Base-by-base conservation (phyloP, 108 stramenopile genomes). In the Ochromonas danica region DNA sequence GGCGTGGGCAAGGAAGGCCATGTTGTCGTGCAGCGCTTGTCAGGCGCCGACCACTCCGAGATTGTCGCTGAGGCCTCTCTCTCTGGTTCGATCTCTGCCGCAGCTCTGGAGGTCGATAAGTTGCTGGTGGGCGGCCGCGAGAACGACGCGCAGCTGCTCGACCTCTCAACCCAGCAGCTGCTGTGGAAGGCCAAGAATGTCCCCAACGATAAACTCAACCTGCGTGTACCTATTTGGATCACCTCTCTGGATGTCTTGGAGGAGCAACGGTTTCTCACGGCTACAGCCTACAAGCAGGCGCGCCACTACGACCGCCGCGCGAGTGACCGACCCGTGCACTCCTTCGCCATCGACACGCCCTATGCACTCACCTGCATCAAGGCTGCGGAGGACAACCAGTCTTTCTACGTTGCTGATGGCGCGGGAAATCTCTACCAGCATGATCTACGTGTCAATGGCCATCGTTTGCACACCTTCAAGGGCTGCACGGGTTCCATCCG, bases 131-230 rank as follows among this genome's bases (percentile, higher is more conserved):
- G 45, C 6, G 84, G 84, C 1, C 71, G 28, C 39, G 79, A 83
- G 30, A 85, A 85, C 41, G 84, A 85, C 77, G 40, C 83, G n/a
- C 77, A 71, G 30, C 27, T 38, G 0, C 83, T 71, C 71, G 84
- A 85, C 81, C 1, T 81, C 31, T 1, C 22, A 28, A 83, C 80
- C 17, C 42, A 39, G 39, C 51, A 81, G 71, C 51, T 61, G 42
- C 42, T 71, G n/a, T 85, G 83, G 83, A 71, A 63, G 31, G 85
- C 85, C 22, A 84, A 84, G 78, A 85, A 85, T 80, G 85, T 85
- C 14, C 83, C 85, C 25, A 63, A 82, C 39, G 85, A 85, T 80
- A 79, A 79, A 33, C 63, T 85, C 42, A 71, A 81, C 62, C 62
- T 85, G 40, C 27, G 70, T 30, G 80, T 77, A 27, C 84, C 84